Base-by-base conservation (phyloP, 2,329 filamentous ascomycete species). In the Penicillium sp. region DNA sequence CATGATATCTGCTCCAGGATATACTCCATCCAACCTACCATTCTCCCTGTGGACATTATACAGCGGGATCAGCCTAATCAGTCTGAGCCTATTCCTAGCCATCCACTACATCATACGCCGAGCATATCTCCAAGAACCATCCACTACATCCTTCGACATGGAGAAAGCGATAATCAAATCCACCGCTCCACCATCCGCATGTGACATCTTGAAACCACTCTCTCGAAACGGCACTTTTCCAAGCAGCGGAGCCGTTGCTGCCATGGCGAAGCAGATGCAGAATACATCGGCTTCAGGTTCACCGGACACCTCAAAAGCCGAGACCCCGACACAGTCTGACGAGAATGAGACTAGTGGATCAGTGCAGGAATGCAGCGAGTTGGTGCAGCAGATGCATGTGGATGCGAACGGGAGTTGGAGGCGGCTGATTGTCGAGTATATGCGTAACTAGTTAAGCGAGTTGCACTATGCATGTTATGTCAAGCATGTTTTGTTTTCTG, bases 381-480 rank as follows among this genome's bases (percentile, higher is more conserved):
- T 59, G 4, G 54, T 63, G n/a, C 62, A 68, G 40, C 48, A 64
- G 38, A 56, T 69, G 49, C 56, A 53, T 9, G 58, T 50, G 20
- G 65, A 67, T 42, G 52, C 48, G 16, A 56, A 65, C 13, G 65
- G 65, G 18, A 64, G 58, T 23, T 70, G 65, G 62, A 61, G 57
- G 48, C 57, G 68, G 20, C 55, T 63, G 35, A 60, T 69, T 38
- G 50, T 69, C 9, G 67, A 71, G 44, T 70, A 69, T 49, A n/a
- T n/a, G n/a, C n/a, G n/a, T n/a, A 61, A 51, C 31, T 69, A 54
- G 56, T 10, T 35, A 23, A n/a, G n/a, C n/a, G n/a, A n/a, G n/a
- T n/a, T n/a, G n/a, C n/a, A n/a, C n/a, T n/a, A n/a, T n/a, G n/a
- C 36, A 23, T 22, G 34, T 3, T 22, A 22, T 20, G 6, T 13